phyloP scores from a whole-genome alignment of 1,284 basidiomycete species.

The Leccinum pachyderme region DNA sequence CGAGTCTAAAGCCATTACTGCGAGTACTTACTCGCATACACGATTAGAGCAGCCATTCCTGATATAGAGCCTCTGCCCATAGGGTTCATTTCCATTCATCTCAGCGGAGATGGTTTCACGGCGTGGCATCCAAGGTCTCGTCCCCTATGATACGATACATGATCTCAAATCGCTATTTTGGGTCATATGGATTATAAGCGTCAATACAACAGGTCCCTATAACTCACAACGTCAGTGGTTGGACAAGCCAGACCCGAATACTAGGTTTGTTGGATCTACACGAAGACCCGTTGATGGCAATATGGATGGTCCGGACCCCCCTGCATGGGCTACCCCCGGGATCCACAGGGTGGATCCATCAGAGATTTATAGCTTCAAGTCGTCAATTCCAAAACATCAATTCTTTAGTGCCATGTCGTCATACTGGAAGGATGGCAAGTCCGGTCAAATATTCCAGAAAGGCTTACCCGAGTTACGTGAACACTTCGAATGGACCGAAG shows the following conservation, averaged over 20 bases:
- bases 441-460: not conserved
- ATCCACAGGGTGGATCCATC: not conserved
- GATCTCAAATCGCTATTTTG: not conserved
- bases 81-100: not conserved
- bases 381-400: not conserved
- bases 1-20: not conserved
- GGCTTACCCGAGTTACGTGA: not conserved
- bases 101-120: not conserved
- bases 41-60: not conserved
- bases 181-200: not conserved
- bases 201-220: not conserved
- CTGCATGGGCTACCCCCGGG: not conserved
- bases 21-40: not conserved
- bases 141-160: not conserved
- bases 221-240: not conserved
- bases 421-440: not conserved
- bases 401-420: not conserved
- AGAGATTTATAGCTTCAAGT: not conserved
- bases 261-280: not conserved
- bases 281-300: not conserved
- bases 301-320: not conserved
- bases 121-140: not conserved
- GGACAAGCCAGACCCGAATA: not conserved
- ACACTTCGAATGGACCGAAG: not conserved
- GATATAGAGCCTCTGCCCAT: not conserved